These are phyloP conservation scores for Prunus mongolica DNA, from an alignment of 306 rosid genomes.

Conservation along the genomic window DNA sequence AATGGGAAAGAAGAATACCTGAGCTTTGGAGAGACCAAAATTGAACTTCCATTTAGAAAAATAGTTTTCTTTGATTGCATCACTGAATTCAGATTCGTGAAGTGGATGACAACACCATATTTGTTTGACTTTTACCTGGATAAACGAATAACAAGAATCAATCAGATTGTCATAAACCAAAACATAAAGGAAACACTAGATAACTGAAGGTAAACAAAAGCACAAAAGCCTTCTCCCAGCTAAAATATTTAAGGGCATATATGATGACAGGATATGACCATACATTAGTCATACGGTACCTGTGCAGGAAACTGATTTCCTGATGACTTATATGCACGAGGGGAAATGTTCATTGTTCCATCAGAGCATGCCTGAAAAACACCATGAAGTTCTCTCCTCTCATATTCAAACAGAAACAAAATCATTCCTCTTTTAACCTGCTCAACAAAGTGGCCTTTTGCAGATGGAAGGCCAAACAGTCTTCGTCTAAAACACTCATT, in stretches of 20 bases:
- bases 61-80: constrained; percentile 52
- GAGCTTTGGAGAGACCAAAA: constrained; percentile 60
- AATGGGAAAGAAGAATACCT: constrained; percentile 39
- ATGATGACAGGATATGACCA: not conserved
- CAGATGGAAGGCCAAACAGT: constrained; percentile 44
- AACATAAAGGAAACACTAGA: not conserved
- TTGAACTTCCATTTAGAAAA: constrained; percentile 39
- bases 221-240: not conserved
- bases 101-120: constrained; percentile 64
- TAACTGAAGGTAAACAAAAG: not conserved
- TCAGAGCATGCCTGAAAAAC: constrained; percentile 50
- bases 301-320: constrained; percentile 59
- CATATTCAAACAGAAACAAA: constrained; percentile 57
- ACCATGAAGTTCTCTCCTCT: constrained; percentile 53
- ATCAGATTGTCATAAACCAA: not conserved
- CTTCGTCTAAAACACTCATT: constrained; percentile 32
- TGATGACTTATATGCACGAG: constrained; percentile 34
- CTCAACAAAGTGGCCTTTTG: constrained; percentile 35
- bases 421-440: constrained; percentile 50
- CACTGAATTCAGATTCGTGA: constrained; percentile 38
- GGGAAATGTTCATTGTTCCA: constrained; percentile 42
- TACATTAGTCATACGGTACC: constrained; percentile 28
- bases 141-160: constrained; percentile 5
- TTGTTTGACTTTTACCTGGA: constrained; percentile 41
- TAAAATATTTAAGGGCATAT: not conserved